phyloP scores from a whole-genome alignment of 768 basidiomycete species.

The Melanogaster broomeanus region DNA sequence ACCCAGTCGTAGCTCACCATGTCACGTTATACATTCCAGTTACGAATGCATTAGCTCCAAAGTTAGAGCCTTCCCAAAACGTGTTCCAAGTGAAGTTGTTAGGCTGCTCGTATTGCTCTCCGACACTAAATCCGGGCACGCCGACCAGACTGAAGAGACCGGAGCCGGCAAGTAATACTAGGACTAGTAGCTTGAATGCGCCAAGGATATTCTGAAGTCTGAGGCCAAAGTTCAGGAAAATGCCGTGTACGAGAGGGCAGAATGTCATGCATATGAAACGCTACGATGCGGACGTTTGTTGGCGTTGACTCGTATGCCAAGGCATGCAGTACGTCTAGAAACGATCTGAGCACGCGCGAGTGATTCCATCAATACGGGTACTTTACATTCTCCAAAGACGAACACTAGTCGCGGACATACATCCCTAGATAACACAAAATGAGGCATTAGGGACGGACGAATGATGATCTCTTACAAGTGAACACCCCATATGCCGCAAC shows the following conservation, averaged over 20 bases:
- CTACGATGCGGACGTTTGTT: constrained; percentile 51
- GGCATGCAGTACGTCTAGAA: constrained; percentile 60
- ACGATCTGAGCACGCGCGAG: not conserved
- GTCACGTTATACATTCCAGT: constrained; percentile 69
- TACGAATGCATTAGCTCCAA: constrained; percentile 59
- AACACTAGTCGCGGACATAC: constrained; percentile 56
- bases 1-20: constrained; percentile 44
- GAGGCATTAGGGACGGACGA: not conserved
- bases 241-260: constrained; percentile 58
- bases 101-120: constrained; percentile 52
- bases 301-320: constrained; percentile 46
- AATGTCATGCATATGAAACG: constrained; percentile 57
- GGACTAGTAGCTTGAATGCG: constrained; percentile 57
- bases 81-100: constrained; percentile 59
- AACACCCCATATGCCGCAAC: constrained; percentile 61
- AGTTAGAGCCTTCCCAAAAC: constrained; percentile 64
- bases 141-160: constrained; percentile 55
- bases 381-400: constrained; percentile 75
- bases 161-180: constrained; percentile 50
- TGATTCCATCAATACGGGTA: not conserved
- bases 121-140: constrained; percentile 49
- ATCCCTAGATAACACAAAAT: constrained; percentile 43
- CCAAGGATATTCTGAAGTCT: constrained; percentile 67
- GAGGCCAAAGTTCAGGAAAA: constrained; percentile 52
- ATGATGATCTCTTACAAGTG: constrained; percentile 42